A percentile compares a stretch with the other conserved stretches of the same genome.
These are phyloP conservation scores for Verticillium albo-atrum DNA, from an alignment of 2,329 filamentous ascomycete genomes.

Conservation along the genomic window DNA sequence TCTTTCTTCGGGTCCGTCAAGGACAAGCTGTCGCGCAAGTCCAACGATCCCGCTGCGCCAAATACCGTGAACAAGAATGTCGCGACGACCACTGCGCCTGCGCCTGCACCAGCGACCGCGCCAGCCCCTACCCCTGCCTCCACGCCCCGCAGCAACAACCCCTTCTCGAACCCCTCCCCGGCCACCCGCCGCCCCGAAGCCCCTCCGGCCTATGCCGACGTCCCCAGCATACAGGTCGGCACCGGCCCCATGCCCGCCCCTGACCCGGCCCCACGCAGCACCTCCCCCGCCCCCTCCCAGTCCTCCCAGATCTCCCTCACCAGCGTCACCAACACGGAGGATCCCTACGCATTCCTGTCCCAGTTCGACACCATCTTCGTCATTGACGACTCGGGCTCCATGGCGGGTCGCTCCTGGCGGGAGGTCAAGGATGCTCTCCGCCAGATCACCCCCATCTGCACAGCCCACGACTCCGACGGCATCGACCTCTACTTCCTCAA, in stretches of 20 bases:
- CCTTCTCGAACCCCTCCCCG: slow-evolving; percentile 12
- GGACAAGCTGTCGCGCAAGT: slow-evolving; percentile 23
- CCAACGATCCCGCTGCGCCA: slow-evolving; percentile 9
- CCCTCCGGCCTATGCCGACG: slow-evolving; percentile 28
- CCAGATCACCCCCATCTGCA: slow-evolving; percentile 78
- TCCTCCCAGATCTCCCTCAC: slow-evolving; percentile 17
- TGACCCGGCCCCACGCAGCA: slow-evolving; percentile 6
- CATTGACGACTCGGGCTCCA: slow-evolving; percentile 88
- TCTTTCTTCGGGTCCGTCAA: slow-evolving; percentile 26
- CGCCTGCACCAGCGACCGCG: background rate
- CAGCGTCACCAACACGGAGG: slow-evolving; percentile 45
- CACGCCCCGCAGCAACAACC: slow-evolving; percentile 1
- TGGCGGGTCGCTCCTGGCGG: slow-evolving; percentile 72
- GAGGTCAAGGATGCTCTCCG: slow-evolving; percentile 68
- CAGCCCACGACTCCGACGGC: slow-evolving; percentile 72
- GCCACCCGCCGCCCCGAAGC: slow-evolving; percentile 19
- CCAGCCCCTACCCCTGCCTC: background rate
- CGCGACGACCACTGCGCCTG: background rate
- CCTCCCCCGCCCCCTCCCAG: slow-evolving; percentile 15
- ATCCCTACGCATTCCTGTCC: slow-evolving; percentile 70
- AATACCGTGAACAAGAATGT: background rate
- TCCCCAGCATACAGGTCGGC: background rate
- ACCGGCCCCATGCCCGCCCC: slow-evolving; percentile 4
- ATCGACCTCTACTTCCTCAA: slow-evolving; percentile 94
- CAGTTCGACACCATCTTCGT: slow-evolving; percentile 85